Percentiles rank a stretch among this genome's conserved stretches.
Conservation (phyloP, 2,329 filamentous ascomycete genomes). For the Alternaria infectoria region DNA sequence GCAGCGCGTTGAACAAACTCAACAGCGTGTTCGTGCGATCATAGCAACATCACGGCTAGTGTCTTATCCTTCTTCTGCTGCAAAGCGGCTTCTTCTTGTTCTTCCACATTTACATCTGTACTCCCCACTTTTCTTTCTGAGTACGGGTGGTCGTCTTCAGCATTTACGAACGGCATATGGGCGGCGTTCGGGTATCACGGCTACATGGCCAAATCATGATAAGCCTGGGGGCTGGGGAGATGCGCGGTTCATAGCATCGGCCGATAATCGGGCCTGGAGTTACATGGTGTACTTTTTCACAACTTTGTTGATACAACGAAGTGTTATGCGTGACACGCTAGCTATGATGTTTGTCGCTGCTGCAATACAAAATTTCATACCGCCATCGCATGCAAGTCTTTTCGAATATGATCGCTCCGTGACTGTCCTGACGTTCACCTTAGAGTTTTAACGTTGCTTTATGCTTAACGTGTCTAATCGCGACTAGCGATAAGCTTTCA, state of each 20-base stretch:
- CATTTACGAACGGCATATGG: constrained; percentile 37
- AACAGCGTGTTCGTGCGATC: constrained; percentile 44
- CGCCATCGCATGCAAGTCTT: not conserved
- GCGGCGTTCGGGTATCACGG: constrained; percentile 29
- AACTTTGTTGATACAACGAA: not conserved
- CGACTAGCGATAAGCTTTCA: constrained; percentile 13
- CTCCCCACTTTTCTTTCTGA: constrained; percentile 1
- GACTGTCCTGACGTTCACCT: not conserved
- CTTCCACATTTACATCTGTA: not conserved
- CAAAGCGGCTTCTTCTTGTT: not conserved
- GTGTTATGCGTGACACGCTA: not conserved
- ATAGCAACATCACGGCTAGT: constrained; percentile 2
- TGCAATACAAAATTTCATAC: not conserved
- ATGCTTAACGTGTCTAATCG: constrained; percentile 17
- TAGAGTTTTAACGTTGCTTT: constrained; percentile 25
- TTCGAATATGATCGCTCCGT: not conserved
- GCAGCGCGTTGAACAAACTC: constrained; percentile 42
- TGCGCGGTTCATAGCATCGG: constrained; percentile 4
- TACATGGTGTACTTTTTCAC: not conserved
- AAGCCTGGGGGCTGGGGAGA: not conserved
- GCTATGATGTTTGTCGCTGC: not conserved
- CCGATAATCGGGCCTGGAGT: constrained; percentile 7
- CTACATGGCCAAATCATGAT: not conserved
- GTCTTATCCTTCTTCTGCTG: not conserved
- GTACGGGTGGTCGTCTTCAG: constrained; percentile 12